A percentile compares a stretch with the other conserved stretches of the same genome.
phyloP scores from a whole-genome alignment of 2,329 filamentous ascomycete genomes.

The Aspergillus phoenicis region DNA sequence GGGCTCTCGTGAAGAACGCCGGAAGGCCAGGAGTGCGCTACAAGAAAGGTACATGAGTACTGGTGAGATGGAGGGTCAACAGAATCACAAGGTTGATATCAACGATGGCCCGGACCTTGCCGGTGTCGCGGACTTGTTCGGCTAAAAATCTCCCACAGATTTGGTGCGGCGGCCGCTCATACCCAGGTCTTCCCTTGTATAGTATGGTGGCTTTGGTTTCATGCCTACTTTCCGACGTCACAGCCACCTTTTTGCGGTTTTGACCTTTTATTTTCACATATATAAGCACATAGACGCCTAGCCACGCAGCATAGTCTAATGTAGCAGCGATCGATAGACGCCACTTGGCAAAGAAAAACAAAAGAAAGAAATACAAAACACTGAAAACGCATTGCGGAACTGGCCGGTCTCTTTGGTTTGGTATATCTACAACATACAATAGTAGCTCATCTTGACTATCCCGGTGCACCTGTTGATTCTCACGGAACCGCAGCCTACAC shows the following conservation, averaged over 20 bases:
- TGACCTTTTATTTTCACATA: constrained; percentile 7
- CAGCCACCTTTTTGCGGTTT: constrained; percentile 1
- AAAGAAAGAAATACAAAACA: constrained; percentile 4
- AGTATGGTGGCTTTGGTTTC: constrained; percentile 17
- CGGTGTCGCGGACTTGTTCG: constrained; percentile 58
- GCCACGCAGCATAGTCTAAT: not conserved
- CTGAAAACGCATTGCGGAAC: constrained; percentile 25
- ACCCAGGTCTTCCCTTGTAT: constrained; percentile 18
- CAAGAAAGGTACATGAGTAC: constrained; percentile 49
- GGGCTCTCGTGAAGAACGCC: constrained; percentile 43
- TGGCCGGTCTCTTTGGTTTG: constrained; percentile 32
- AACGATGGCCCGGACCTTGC: constrained; percentile 54
- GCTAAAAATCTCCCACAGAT: constrained; percentile 30
- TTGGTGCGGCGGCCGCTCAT: not conserved
- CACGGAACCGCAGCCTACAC: constrained; percentile 2
- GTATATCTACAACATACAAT: constrained; percentile 39
- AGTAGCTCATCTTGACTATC: constrained; percentile 9
- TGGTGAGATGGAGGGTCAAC: constrained; percentile 45
- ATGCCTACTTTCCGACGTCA: not conserved
- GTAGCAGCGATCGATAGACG: not conserved
- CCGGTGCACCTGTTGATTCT: constrained; percentile 9
- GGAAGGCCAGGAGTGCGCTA: constrained; percentile 46
- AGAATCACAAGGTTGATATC: constrained; percentile 45
- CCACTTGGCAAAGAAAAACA: constrained; percentile 3
- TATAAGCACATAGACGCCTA: constrained; percentile 7